phyloP scores from a whole-genome alignment of 2,329 filamentous ascomycete species.

The Fusarium verrucosum region DNA sequence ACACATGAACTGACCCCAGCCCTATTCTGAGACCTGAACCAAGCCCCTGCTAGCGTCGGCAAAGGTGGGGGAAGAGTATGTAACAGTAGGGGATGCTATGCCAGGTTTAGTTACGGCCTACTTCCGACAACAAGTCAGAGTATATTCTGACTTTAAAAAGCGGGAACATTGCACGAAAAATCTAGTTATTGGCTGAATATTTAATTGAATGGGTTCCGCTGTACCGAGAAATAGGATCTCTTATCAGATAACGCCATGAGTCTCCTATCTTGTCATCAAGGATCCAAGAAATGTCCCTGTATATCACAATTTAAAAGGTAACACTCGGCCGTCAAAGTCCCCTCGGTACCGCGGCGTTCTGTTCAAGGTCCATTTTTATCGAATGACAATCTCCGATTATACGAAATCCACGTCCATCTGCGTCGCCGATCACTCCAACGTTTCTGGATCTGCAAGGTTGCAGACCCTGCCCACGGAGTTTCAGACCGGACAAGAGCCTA shows the following conservation, averaged over 20 bases:
- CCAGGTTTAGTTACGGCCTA: too few relatives aligned
- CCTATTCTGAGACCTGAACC: too few relatives aligned
- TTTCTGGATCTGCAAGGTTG: not conserved
- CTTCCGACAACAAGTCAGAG: too few relatives aligned
- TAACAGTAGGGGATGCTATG: too few relatives aligned
- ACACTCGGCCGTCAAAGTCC: conserved; percentile 7
- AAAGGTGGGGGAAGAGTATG: too few relatives aligned
- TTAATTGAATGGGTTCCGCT: too few relatives aligned
- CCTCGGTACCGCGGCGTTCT: not conserved
- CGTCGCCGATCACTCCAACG: conserved; percentile 20
- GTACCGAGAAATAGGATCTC: too few relatives aligned
- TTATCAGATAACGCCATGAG: not conserved
- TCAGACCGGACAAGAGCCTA: not conserved
- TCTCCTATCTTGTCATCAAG: not conserved
- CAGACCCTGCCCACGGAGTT: not conserved
- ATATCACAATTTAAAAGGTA: conserved; percentile 16
- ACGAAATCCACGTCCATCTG: not conserved
- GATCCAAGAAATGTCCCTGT: not conserved
- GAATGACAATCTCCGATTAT: not conserved
- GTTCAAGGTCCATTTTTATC: not conserved
- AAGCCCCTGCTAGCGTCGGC: too few relatives aligned
- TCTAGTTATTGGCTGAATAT: too few relatives aligned
- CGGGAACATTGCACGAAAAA: too few relatives aligned
- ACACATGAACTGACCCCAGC: too few relatives aligned
- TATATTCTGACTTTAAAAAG: too few relatives aligned